Base-by-base conservation (phyloP, 352 stramenopile genomes). In the Phytophthora parvispora region DNA sequence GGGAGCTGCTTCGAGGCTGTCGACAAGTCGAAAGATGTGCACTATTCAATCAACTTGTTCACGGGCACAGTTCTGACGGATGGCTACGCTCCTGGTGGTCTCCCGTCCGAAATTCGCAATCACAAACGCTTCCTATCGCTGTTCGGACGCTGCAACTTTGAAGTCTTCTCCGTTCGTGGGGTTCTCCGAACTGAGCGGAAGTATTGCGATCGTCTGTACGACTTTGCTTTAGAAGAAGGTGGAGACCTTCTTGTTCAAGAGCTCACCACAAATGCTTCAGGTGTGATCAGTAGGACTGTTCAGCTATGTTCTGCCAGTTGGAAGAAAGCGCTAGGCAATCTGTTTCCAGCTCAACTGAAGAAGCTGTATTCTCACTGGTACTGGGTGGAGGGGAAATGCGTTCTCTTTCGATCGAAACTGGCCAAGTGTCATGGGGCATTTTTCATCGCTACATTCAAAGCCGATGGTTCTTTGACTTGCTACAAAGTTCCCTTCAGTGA, bases 31-130 rank as follows among this genome's bases (percentile, higher is more conserved):
- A 27, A 27, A n/a, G 6, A 47, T 3, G 1, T 20, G 0, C 67
- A 78, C 12, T 89, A 87, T 27, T 67, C 76, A 0, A 59, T 91
- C 16, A 91, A 91, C 40, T 16, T 90, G 22, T 84, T 88, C 18
- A 80, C 69, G 1, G 83, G 85, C 0, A 38, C 57, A 1, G 67
- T 91, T 6, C 52, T 90, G 7, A 76, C 71, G 0, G 74, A 91
- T 49, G 85, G 83, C 0, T 70, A 72, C 24, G 51, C 70, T 18
- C 74, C 79, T 18, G 71, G 73, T 18, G 74, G 79, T 3, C 56
- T 93, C 3, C 80, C 83, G n/a, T 5, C 13, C 0, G 28, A 55
- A 0, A 88, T 93, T 59, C 78, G 79, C 8, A 0, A 59, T 0
- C 52, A 80, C 12, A 4, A 68, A 18, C 47, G 51, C 16, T 93